Conservation (phyloP, 2,329 filamentous ascomycete genomes). For the Lecanoromycetidae sp. region DNA sequence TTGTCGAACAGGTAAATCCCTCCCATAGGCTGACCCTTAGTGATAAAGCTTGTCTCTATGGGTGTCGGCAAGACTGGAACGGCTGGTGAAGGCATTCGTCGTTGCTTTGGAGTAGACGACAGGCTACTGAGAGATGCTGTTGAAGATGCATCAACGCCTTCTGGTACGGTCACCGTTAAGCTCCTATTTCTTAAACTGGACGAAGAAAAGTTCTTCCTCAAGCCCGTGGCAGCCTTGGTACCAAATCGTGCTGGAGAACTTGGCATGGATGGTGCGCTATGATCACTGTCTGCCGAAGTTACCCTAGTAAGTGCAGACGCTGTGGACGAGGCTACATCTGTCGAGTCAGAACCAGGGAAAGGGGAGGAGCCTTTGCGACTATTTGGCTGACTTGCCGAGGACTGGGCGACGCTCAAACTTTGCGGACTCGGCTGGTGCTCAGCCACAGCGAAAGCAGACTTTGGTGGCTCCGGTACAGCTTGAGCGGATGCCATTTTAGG, state of each 20-base stretch:
- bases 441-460: conserved; percentile 6
- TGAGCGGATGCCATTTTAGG: conserved; percentile 20
- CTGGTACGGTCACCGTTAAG: conserved; percentile 51
- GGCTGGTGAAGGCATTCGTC: conserved; percentile 37
- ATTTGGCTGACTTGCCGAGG: conserved; percentile 4
- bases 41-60: conserved; percentile 47
- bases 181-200: conserved; percentile 62
- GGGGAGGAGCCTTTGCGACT: conserved; percentile 24
- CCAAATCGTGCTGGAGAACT: conserved; percentile 24
- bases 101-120: conserved; percentile 43
- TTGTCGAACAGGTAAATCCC: conserved; percentile 75
- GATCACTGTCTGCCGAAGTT: conserved; percentile 34
- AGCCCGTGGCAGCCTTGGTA: conserved; percentile 29
- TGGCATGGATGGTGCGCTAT: conserved; percentile 24
- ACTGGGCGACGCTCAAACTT: neutral
- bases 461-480: conserved; percentile 14
- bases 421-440: neutral
- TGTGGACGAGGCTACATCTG: conserved; percentile 31
- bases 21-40: conserved; percentile 46
- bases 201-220: conserved; percentile 59
- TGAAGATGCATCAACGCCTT: conserved; percentile 55
- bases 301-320: conserved; percentile 29
- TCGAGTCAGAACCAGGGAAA: conserved; percentile 29
- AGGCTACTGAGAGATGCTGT: conserved; percentile 61
- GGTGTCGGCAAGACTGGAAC: conserved; percentile 58